Percentiles rank a stretch among this genome's conserved stretches.
These are phyloP conservation scores for Gracilaria gracilis DNA, from an alignment of 23 red algal genomes.

Conservation along the genomic window DNA sequence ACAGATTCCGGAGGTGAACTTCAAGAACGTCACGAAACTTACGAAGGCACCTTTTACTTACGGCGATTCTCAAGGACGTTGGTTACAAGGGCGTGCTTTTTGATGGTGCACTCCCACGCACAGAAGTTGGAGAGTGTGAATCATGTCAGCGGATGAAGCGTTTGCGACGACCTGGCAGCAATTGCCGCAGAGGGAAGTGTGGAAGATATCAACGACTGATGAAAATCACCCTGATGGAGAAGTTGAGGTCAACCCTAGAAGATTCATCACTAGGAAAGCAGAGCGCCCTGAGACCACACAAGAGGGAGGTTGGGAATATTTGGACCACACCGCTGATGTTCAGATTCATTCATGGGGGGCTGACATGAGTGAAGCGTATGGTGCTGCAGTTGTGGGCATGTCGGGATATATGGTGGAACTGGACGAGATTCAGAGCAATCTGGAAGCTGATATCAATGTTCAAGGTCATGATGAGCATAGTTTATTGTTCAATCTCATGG, in stretches of 20 bases:
- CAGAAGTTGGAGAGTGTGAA: background rate
- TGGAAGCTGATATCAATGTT: conserved; percentile 49
- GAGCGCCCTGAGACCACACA: background rate
- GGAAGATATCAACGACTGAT: background rate
- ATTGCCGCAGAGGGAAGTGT: conserved; percentile 31
- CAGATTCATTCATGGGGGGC: conserved; percentile 90
- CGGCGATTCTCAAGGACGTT: too few relatives aligned
- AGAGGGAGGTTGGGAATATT: conserved; percentile 73
- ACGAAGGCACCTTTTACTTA: too few relatives aligned
- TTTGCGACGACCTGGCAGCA: conserved; percentile 32
- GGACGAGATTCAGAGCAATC: conserved; percentile 26
- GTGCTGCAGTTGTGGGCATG: conserved; percentile 79
- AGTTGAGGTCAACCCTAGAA: background rate
- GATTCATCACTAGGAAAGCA: background rate
- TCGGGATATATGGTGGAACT: conserved; percentile 90
- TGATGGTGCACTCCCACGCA: too few relatives aligned
- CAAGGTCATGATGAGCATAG: conserved; percentile 87
- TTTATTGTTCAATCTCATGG: conserved; percentile 87
- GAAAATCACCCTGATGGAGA: background rate
- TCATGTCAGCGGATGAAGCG: conserved; percentile 16
- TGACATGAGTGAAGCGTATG: conserved; percentile 64
- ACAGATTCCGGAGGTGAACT: too few relatives aligned
- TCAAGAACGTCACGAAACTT: too few relatives aligned
- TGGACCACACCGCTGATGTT: conserved; percentile 97
- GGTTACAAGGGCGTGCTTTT: too few relatives aligned